phyloP scores from a whole-genome alignment of 1,284 basidiomycete species.

The Agaricales sp. region DNA sequence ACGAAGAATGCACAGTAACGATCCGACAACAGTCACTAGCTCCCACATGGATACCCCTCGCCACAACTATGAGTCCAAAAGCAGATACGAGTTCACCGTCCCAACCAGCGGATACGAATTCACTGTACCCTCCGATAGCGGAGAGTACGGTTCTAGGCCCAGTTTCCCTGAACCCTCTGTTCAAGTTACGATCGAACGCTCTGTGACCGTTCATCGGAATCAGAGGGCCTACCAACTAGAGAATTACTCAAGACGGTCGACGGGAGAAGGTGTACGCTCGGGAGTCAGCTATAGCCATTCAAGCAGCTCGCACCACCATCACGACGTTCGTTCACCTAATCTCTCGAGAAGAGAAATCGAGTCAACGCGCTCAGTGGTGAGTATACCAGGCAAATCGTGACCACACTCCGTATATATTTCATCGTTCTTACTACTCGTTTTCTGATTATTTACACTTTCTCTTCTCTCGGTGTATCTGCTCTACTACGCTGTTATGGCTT shows the following conservation, averaged over 20 bases:
- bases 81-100: conserved; percentile 1
- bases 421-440: background rate
- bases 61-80: background rate
- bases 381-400: background rate
- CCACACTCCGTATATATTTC: background rate
- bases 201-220: background rate
- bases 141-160: background rate
- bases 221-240: background rate
- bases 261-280: background rate
- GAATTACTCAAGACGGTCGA: background rate
- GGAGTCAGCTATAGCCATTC: background rate
- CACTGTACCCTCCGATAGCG: background rate
- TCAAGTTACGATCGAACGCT: background rate
- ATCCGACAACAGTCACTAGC: background rate
- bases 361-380: background rate
- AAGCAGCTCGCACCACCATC: background rate
- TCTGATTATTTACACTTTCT: background rate
- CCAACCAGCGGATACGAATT: background rate
- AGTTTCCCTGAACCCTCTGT: background rate
- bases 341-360: background rate
- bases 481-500: background rate
- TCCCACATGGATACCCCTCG: background rate
- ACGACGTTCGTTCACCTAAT: background rate
- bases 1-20: background rate
- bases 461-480: background rate